These are phyloP conservation scores for Circinella minor DNA, from an alignment of 371 early-diverging fungal genomes.

Conservation along the genomic window DNA sequence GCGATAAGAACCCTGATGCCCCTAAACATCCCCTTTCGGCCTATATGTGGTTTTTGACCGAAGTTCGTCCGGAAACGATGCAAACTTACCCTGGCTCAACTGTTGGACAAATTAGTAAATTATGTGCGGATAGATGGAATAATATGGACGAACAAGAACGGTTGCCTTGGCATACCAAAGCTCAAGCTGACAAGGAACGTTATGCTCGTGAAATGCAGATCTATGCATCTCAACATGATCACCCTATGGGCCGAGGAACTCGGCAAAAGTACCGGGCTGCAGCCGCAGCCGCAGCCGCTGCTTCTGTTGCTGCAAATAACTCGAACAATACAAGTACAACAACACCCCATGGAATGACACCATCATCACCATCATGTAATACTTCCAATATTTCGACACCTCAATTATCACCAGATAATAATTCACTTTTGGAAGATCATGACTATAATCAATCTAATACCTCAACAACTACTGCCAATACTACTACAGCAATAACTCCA, in stretches of 20 bases:
- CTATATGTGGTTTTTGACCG: conserved; percentile 74
- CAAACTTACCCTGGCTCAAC: conserved; percentile 68
- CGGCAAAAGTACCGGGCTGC: conserved; percentile 47
- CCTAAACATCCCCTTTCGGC: conserved; percentile 85
- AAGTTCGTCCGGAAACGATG: conserved; percentile 66
- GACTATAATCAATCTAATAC: neutral
- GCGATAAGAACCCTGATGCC: conserved; percentile 64
- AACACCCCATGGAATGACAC: neutral
- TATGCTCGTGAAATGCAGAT: conserved; percentile 77
- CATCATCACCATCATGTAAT: conserved; percentile 2
- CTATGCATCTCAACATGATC: conserved; percentile 56
- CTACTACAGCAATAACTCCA: neutral
- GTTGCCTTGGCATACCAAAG: conserved; percentile 67
- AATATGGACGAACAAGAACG: conserved; percentile 59
- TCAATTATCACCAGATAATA: conserved; percentile 1
- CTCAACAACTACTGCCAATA: neutral
- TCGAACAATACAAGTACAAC: neutral
- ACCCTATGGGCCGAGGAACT: conserved; percentile 50
- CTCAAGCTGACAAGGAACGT: conserved; percentile 72
- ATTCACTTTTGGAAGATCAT: neutral
- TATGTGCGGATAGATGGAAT: conserved; percentile 76
- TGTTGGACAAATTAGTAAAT: conserved; percentile 73
- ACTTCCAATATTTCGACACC: conserved; percentile 1
- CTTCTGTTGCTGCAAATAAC: conserved; percentile 12
- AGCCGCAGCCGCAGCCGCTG: conserved; percentile 25